phyloP scores from a whole-genome alignment of 129 eudicot genomes.

The Solidago caesia region DNA sequence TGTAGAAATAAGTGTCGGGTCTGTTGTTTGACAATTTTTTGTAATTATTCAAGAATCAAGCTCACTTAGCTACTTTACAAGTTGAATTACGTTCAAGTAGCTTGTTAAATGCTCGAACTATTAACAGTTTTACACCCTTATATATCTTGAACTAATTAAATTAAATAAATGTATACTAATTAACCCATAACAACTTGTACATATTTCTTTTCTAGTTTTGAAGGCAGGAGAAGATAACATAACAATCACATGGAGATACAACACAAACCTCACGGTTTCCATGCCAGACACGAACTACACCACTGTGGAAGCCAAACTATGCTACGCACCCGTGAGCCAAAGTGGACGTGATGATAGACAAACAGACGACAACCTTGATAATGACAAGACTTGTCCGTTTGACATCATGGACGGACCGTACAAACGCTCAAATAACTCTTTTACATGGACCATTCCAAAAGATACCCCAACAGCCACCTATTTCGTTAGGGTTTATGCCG shows the following conservation, averaged over 20 bases:
- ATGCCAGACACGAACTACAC: slow-evolving; percentile 41
- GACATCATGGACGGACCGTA: slow-evolving; percentile 35
- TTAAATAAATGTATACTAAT: background rate
- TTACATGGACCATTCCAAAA: slow-evolving; percentile 33
- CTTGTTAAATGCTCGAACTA: background rate
- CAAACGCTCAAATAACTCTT: slow-evolving; percentile 35
- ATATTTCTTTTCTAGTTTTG: slow-evolving; percentile 10
- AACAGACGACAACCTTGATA: slow-evolving; percentile 41
- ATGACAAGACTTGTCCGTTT: slow-evolving; percentile 62
- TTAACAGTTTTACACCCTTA: background rate
- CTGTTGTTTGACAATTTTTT: background rate
- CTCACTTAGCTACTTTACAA: too few relatives aligned
- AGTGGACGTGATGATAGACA: slow-evolving; percentile 53
- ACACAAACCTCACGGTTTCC: slow-evolving; percentile 25
- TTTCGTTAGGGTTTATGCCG: slow-evolving; percentile 49
- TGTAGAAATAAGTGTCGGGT: background rate
- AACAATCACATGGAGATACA: slow-evolving; percentile 50
- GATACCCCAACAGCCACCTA: slow-evolving; percentile 51
- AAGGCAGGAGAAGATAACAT: slow-evolving; percentile 45
- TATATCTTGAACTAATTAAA: background rate
- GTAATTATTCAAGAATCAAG: background rate
- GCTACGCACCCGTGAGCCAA: slow-evolving; percentile 63
- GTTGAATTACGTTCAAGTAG: too few relatives aligned
- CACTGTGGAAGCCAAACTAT: slow-evolving; percentile 45
- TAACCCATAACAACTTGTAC: background rate